A percentile compares a stretch with the other conserved stretches of the same genome.
Conservation (phyloP, 2,329 filamentous ascomycete species). For the Hypoxylon sp. region DNA sequence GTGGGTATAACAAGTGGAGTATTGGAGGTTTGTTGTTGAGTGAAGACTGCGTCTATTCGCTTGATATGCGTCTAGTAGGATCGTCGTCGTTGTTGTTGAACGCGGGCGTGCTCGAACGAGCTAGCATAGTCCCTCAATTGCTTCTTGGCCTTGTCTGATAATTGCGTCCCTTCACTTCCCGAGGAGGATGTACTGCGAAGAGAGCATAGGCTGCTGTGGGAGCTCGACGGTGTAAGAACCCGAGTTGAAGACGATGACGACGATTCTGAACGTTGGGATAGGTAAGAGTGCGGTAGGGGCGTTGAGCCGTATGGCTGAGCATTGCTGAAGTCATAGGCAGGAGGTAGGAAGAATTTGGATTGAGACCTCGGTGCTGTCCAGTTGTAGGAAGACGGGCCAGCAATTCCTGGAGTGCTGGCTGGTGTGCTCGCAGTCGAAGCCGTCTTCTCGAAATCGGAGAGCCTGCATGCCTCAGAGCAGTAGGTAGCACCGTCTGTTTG, state of each 20-base stretch:
- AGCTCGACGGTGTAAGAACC: constrained; percentile 78
- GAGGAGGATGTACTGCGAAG: constrained; percentile 74
- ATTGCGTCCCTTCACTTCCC: constrained; percentile 65
- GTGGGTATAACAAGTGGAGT: constrained; percentile 49
- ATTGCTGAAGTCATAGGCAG: constrained; percentile 81
- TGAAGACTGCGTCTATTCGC: constrained; percentile 20
- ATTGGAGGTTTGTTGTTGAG: constrained; percentile 38
- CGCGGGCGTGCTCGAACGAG: constrained; percentile 86
- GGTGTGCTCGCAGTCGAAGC: constrained; percentile 68
- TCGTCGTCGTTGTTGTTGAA: constrained; percentile 69
- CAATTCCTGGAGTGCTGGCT: constrained; percentile 69
- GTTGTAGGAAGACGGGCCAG: constrained; percentile 64
- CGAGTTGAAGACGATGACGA: constrained; percentile 57
- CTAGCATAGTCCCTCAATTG: constrained; percentile 89
- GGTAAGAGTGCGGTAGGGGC: constrained; percentile 61
- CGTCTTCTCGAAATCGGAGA: constrained; percentile 87
- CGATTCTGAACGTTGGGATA: constrained; percentile 53
- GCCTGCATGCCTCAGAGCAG: constrained; percentile 91
- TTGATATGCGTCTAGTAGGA: constrained; percentile 61
- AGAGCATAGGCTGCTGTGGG: constrained; percentile 87
- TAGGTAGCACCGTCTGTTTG: constrained; percentile 86
- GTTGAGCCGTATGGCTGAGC: constrained; percentile 70
- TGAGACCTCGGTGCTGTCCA: constrained; percentile 61
- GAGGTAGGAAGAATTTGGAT: constrained; percentile 76
- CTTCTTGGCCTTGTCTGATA: constrained; percentile 82